Evolutionary conservation across 2,329 filamentous ascomycete species (phyloP), one percentile per base, ranked within the genome.

Genomic region (Colletotrichum plurivorum): DNA sequence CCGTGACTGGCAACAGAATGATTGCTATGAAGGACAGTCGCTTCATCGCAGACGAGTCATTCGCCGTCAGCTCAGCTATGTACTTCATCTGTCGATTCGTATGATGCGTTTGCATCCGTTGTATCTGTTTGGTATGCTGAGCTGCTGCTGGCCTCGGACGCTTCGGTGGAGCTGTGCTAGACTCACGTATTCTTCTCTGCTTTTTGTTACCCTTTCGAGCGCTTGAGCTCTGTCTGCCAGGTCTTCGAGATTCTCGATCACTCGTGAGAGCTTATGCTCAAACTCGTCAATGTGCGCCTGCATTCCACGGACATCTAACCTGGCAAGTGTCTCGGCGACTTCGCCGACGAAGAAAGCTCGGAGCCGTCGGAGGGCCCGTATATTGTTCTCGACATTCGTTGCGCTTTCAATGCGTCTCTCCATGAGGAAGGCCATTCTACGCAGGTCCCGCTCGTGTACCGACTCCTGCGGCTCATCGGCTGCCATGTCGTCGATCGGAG

Each of bases 21-120:
- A 68, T 27, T 49, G 65, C 61, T 20, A 65, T 59, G 25, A 68
- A 68, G 20, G 65, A 65, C 7, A 68, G 22, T 16, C 57, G 61
- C 60, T 68, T 68, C 65, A 68, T 68, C 22, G 65, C 61, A 12
- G 65, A 52, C 31, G 65, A 68, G 41, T 68, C 61, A 15, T 68
- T 46, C 25, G 65, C 65, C 9, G 61, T 59, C 46, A 68, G 5
- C 54, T 65, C 65, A 3, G 65, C 65, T 15, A 65, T 65, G 10
- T 20, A 57, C 6, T 59, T 65, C 53, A 57, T 68, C 53, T 68
- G 65, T 27, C 58, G 65, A 22, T 48, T 65, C 48, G 60, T 41
- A 41, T 68, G 61, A 22, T 68, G 65, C 61, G 65, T 52, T 48
- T 68, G 65, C 41, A 68, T 54, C 20, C 54, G 60, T 65, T 68